A percentile compares a stretch with the other conserved stretches of the same genome.
Evolutionary conservation across 306 rosid genomes (phyloP).

Genomic region (Vigna mungo): DNA sequence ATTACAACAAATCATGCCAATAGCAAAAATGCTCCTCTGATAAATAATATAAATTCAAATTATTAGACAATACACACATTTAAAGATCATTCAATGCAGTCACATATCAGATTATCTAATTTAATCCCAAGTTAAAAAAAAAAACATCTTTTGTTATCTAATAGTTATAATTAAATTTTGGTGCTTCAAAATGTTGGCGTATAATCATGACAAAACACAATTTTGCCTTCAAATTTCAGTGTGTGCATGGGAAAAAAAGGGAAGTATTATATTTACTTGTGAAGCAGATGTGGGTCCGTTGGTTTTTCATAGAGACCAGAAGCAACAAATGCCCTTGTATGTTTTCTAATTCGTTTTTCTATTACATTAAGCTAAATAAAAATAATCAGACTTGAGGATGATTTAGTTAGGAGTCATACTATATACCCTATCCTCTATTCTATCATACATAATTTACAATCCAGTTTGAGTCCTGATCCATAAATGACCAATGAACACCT

Average conservation of each 20-base stretch:
- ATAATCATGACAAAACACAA: conserved; percentile 5
- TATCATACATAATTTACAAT: conserved; percentile 88
- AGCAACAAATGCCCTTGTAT: conserved; percentile 65
- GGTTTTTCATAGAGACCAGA: conserved; percentile 80
- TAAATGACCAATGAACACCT: conserved; percentile 75
- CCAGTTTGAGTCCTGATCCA: conserved; percentile 70
- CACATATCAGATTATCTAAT: conserved; percentile 36
- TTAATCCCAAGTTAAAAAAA: conserved; percentile 24
- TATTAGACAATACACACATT: conserved; percentile 29
- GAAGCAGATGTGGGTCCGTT: conserved; percentile 84
- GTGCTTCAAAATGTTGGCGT: conserved; percentile 5
- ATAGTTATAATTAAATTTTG: conserved; percentile 11
- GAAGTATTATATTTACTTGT: conserved; percentile 61
- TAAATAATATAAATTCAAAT: conserved; percentile 40
- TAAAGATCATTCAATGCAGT: conserved; percentile 18
- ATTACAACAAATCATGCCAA: conserved; percentile 91
- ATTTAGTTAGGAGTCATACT: conserved; percentile 12
- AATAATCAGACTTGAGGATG: conserved; percentile 45
- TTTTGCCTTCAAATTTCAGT: conserved; percentile 17
- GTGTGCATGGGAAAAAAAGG: conserved; percentile 14
- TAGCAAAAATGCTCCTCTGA: conserved; percentile 85
- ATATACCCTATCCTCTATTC: conserved; percentile 76
- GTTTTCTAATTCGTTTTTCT: conserved; percentile 72
- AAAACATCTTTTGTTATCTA: conserved; percentile 30
- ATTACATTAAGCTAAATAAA: conserved; percentile 75